Conservation (phyloP, 75 land plant genomes). For the Gnetum montanum region DNA sequence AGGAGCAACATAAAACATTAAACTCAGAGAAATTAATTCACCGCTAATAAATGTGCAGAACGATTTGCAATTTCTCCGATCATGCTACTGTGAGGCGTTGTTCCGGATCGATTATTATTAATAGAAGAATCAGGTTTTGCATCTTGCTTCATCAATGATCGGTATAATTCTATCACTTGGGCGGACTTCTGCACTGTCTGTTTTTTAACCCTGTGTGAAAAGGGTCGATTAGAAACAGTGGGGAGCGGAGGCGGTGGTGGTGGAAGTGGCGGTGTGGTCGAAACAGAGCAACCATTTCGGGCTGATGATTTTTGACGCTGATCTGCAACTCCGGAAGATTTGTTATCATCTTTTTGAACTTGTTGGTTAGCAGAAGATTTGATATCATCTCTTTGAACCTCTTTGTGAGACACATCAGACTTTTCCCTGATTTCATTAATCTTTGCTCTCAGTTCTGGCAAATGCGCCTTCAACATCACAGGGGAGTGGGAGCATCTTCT, state of each 20-base stretch:
- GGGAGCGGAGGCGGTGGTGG: slow-evolving; percentile 45
- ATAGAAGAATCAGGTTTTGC: slow-evolving; percentile 27
- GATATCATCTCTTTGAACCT: too few relatives aligned
- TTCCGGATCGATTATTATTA: slow-evolving; percentile 12
- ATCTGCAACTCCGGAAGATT: too few relatives aligned
- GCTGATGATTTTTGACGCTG: too few relatives aligned
- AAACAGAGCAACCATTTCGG: too few relatives aligned
- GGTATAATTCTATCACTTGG: slow-evolving; percentile 81
- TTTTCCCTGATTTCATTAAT: too few relatives aligned
- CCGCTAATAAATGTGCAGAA: slow-evolving; percentile 73
- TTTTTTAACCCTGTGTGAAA: slow-evolving; percentile 3
- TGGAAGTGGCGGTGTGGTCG: slow-evolving; percentile 57
- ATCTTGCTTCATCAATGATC: slow-evolving; percentile 54
- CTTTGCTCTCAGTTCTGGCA: too few relatives aligned
- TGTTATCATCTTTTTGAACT: too few relatives aligned
- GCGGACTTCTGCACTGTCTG: slow-evolving; percentile 67
- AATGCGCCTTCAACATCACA: too few relatives aligned
- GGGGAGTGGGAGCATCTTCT: too few relatives aligned
- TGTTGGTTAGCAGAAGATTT: too few relatives aligned
- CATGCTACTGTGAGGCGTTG: slow-evolving; percentile 46
- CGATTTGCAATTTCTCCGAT: slow-evolving; percentile 95
- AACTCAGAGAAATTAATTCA: slow-evolving; percentile 23
- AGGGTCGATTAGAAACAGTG: not conserved
- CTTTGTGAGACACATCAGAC: too few relatives aligned
- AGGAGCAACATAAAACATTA: slow-evolving; percentile 4